Conservation (phyloP, 441 rosid species). For the Adansonia grandidieri region DNA sequence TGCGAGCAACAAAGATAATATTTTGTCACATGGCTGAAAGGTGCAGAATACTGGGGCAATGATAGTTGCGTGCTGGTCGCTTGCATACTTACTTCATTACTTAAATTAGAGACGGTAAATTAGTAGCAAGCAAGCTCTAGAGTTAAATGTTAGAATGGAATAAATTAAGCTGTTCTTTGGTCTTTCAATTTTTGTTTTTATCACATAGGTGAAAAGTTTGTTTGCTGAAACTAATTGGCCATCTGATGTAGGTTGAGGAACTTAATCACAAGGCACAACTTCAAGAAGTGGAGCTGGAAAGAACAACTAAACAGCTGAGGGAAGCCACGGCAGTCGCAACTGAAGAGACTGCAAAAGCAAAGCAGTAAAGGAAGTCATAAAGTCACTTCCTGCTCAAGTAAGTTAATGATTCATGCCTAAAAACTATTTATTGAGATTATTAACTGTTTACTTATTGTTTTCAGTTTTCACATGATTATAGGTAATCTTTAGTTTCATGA, state of each 20-base stretch:
- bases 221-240: conserved; percentile 21
- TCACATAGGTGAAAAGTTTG: neutral
- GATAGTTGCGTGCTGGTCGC: neutral
- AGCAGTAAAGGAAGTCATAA: conserved; percentile 64
- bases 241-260: conserved; percentile 49
- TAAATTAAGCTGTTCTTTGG: neutral
- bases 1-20: neutral
- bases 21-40: neutral
- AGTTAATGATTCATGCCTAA: conserved; percentile 24
- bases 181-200: neutral
- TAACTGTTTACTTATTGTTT: neutral
- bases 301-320: conserved; percentile 53
- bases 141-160: neutral
- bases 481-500: conserved; percentile 1
- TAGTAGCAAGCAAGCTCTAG: neutral
- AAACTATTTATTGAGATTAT: conserved; percentile 6
- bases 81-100: neutral
- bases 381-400: conserved; percentile 60
- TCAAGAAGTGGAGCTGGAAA: conserved; percentile 61
- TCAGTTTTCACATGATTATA: neutral
- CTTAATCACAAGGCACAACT: conserved; percentile 52
- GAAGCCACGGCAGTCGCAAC: conserved; percentile 54
- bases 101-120: neutral
- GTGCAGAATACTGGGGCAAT: neutral
- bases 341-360: conserved; percentile 61